Evolutionary conservation across 768 basidiomycete species (phyloP).

Genomic region (Coprinopsis sp.): DNA sequence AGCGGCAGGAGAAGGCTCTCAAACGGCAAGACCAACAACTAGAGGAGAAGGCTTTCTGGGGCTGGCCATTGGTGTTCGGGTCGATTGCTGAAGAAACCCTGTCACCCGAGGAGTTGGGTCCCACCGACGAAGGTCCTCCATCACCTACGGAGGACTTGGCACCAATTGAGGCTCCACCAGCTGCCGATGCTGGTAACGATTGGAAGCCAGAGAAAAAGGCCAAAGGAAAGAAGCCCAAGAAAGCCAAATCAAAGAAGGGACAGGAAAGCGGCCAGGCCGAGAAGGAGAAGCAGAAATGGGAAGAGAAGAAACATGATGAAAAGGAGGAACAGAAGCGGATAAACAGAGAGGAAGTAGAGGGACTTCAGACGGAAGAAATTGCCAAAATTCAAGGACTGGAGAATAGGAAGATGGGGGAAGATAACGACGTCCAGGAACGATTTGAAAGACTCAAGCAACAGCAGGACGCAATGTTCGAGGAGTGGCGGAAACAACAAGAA

Average conservation of each 20-base stretch:
- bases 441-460: slow-evolving; percentile 20
- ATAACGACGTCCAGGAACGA: slow-evolving; percentile 9
- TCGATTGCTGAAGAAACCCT: no score
- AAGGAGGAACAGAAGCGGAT: slow-evolving; percentile 17
- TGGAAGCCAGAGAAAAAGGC: slow-evolving; percentile 15
- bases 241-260: slow-evolving; percentile 10
- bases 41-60: no score
- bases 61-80: no score
- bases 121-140: no score
- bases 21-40: slow-evolving; percentile 13
- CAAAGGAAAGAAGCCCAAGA: slow-evolving; percentile 12
- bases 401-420: slow-evolving; percentile 11
- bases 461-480: no score
- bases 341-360: slow-evolving; percentile 14
- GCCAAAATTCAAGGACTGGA: slow-evolving; percentile 13
- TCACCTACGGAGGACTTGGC: no score
- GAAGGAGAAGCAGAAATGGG: slow-evolving; percentile 15
- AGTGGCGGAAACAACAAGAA: slow-evolving; percentile 15
- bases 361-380: slow-evolving; percentile 13
- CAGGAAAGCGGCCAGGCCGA: slow-evolving; percentile 11
- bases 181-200: no score
- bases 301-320: slow-evolving; percentile 14
- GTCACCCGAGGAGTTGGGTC: no score
- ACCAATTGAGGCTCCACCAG: no score
- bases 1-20: slow-evolving; percentile 14